Evolutionary conservation across 1,284 basidiomycete genomes (phyloP).

Genomic region (Ganoderma boninense): DNA sequence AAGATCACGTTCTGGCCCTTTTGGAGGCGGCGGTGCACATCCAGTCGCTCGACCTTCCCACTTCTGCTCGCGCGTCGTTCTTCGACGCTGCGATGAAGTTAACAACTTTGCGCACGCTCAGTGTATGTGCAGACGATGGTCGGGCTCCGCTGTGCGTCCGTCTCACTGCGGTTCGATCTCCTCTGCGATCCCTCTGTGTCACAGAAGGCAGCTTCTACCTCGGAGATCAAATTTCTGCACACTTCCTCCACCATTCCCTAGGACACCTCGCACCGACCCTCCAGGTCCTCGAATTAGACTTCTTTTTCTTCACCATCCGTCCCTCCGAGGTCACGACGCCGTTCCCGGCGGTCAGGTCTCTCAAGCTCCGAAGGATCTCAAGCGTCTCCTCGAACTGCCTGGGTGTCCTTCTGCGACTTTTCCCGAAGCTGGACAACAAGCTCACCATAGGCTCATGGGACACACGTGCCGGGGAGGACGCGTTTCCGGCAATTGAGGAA

Average conservation of each 20-base stretch:
- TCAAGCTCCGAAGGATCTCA: background rate
- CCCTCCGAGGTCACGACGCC: background rate
- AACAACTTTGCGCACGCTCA: background rate
- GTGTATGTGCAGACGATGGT: too few relatives aligned
- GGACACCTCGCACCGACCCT: background rate
- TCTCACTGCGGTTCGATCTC: background rate
- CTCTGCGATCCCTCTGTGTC: background rate
- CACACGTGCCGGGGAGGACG: too few relatives aligned
- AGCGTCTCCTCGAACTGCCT: background rate
- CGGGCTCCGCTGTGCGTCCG: background rate
- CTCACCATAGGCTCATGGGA: too few relatives aligned
- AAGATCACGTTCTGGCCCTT: background rate
- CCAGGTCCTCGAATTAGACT: background rate
- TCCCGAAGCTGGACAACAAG: background rate
- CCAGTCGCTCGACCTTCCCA: background rate
- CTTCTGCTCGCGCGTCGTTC: background rate
- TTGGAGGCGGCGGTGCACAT: background rate
- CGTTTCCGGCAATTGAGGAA: too few relatives aligned
- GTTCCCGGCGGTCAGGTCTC: background rate
- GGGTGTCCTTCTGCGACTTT: background rate
- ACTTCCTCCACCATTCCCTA: background rate
- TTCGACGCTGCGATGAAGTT: background rate
- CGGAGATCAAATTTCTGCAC: background rate
- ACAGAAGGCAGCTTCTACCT: background rate
- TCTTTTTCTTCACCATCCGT: background rate